Percentiles rank a stretch among this genome's conserved stretches.
These are phyloP conservation scores for Lonicera japonica DNA, from an alignment of 129 eudicot genomes.

Conservation along the genomic window DNA sequence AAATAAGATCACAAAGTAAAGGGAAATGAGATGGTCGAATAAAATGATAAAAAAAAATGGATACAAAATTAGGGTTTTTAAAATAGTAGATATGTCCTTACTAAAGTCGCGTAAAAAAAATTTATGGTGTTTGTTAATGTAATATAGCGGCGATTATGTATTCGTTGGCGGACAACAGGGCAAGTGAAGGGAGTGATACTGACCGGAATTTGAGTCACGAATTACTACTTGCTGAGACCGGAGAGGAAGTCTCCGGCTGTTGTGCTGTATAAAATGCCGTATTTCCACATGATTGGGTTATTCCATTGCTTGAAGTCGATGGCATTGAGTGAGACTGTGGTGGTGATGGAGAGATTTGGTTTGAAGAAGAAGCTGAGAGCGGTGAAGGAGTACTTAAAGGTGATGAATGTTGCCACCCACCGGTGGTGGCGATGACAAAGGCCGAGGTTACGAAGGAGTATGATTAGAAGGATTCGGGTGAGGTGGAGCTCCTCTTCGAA, in stretches of 20 bases:
- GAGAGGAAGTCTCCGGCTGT: slow-evolving; percentile 11
- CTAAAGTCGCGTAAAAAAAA: too few species aligned
- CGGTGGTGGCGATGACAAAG: slow-evolving; percentile 32
- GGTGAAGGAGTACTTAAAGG: slow-evolving; percentile 19
- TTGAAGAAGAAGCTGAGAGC: slow-evolving; percentile 23
- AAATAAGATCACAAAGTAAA: too few species aligned
- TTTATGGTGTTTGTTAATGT: slow-evolving; percentile 5
- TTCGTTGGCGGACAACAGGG: slow-evolving; percentile 33
- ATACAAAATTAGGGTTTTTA: too few species aligned
- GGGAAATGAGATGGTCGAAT: too few species aligned
- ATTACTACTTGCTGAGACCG: neutral
- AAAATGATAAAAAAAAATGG: too few species aligned
- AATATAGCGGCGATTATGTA: slow-evolving; percentile 25
- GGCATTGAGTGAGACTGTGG: slow-evolving; percentile 17
- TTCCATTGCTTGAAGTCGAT: slow-evolving; percentile 16
- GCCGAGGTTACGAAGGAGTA: neutral
- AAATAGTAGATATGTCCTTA: too few species aligned
- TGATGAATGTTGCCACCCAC: slow-evolving; percentile 24
- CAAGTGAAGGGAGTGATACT: slow-evolving; percentile 19
- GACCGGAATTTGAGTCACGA: slow-evolving; percentile 12
- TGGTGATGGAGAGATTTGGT: slow-evolving; percentile 22
- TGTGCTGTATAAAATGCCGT: slow-evolving; percentile 14
- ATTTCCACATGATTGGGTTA: slow-evolving; percentile 21
- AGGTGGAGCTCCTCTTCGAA: slow-evolving; percentile 29
- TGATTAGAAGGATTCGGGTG: slow-evolving; percentile 18